A percentile compares a stretch with the other conserved stretches of the same genome.
These are phyloP conservation scores for Tolypocladium sp. DNA, from an alignment of 2,329 filamentous ascomycete genomes.

Conservation along the genomic window DNA sequence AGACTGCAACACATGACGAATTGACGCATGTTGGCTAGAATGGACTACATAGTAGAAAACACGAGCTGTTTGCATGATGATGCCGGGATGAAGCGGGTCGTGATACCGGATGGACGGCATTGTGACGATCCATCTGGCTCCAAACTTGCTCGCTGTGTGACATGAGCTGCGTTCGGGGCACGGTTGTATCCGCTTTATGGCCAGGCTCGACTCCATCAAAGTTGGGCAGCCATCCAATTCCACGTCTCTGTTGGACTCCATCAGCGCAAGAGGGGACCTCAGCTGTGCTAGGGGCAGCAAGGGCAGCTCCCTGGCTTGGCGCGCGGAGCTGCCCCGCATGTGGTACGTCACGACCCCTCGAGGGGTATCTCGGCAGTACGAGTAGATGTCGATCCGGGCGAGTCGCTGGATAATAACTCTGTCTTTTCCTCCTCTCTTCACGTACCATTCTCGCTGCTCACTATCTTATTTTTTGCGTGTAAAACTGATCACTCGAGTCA, in stretches of 20 bases:
- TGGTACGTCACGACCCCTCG: neutral
- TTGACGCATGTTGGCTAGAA: neutral
- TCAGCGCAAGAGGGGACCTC: neutral
- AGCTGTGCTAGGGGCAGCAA: neutral
- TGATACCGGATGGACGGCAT: neutral
- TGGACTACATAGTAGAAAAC: neutral
- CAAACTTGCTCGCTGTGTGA: neutral
- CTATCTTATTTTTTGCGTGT: neutral
- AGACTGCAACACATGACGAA: neutral
- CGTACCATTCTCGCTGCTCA: neutral
- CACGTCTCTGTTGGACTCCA: neutral
- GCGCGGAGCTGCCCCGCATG: neutral
- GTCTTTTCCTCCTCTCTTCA: neutral
- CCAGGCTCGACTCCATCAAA: neutral
- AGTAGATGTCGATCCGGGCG: neutral
- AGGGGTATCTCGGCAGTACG: neutral
- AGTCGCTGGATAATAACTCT: neutral
- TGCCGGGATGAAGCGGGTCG: neutral
- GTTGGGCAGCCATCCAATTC: neutral
- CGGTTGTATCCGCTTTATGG: neutral
- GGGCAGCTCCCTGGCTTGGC: neutral
- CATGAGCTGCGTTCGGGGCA: neutral
- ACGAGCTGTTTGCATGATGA: neutral
- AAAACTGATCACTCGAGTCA: slow-evolving; percentile 3
- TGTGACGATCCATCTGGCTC: neutral